Conservation (phyloP, 2,329 filamentous ascomycete genomes). For the Pseudocercospora vitis region DNA sequence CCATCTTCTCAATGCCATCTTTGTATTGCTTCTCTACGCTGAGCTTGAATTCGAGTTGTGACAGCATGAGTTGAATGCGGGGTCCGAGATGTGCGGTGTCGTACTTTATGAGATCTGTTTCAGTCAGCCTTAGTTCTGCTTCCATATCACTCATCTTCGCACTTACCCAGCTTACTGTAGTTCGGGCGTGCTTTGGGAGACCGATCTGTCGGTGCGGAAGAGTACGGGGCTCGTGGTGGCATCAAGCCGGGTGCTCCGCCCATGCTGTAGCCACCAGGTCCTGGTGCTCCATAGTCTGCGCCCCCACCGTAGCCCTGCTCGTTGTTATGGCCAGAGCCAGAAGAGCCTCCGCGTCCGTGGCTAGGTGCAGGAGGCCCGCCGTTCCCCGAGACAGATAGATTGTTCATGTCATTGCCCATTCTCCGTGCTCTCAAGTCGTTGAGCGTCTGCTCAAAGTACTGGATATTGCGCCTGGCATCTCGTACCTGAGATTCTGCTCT, state of each 20-base stretch:
- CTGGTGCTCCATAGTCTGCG: conserved; percentile 62
- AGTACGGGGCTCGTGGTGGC: conserved; percentile 78
- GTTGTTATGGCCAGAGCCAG: conserved; percentile 54
- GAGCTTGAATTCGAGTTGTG: conserved; percentile 97
- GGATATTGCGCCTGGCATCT: conserved; percentile 87
- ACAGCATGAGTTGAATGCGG: conserved; percentile 98
- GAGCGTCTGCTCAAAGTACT: conserved; percentile 92
- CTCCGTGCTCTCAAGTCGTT: conserved; percentile 82
- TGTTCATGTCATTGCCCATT: conserved; percentile 66
- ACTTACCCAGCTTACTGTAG: conserved; percentile 90
- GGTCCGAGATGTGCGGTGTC: conserved; percentile 93
- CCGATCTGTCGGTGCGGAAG: conserved; percentile 65
- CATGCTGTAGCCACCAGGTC: conserved; percentile 56
- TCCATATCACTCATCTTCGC: neutral
- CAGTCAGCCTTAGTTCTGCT: conserved; percentile 24
- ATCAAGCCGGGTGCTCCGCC: conserved; percentile 71
- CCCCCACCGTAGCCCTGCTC: conserved; percentile 50
- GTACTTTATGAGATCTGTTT: conserved; percentile 91
- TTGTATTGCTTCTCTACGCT: conserved; percentile 99
- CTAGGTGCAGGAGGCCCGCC: conserved; percentile 38
- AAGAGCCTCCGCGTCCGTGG: conserved; percentile 37
- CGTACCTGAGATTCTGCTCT: conserved; percentile 91
- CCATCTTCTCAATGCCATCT: conserved; percentile 99
- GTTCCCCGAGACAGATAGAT: conserved; percentile 62
- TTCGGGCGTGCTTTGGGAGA: conserved; percentile 78